phyloP scores from a whole-genome alignment of 805 yeast species.

The Candida sanyiensis region DNA sequence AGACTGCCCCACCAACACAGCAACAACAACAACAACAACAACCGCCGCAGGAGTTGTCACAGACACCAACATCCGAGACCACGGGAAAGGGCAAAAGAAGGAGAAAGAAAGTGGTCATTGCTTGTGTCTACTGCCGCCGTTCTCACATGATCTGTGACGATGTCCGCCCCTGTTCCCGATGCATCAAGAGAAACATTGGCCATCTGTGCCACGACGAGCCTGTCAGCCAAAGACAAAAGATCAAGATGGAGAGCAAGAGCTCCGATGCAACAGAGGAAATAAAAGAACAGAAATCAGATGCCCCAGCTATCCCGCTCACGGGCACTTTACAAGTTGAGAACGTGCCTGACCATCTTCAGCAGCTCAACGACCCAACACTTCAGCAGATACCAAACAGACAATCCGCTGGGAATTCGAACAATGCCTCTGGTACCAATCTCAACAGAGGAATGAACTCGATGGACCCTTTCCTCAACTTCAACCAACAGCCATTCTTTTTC shows the following conservation, averaged over 20 bases:
- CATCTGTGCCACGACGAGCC: conserved; percentile 56
- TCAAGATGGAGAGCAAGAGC: conserved; percentile 16
- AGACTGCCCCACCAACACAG: too few relatives aligned
- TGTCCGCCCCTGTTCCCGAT: conserved; percentile 70
- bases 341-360: conserved; percentile 21
- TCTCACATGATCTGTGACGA: conserved; percentile 94
- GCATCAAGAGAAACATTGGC: conserved; percentile 82
- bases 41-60: too few relatives aligned
- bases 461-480: conserved; percentile 19
- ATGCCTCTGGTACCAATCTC: conserved; percentile 1
- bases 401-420: background rate
- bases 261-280: background rate
- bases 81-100: conserved; percentile 30
- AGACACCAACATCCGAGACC: background rate
- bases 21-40: too few relatives aligned
- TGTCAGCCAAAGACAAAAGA: conserved; percentile 21
- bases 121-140: conserved; percentile 88
- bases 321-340: conserved; percentile 13
- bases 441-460: conserved; percentile 4
- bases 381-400: conserved; percentile 3
- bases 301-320: background rate
- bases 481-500: conserved; percentile 71
- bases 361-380: conserved; percentile 11
- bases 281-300: background rate
- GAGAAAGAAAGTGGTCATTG: conserved; percentile 40